Conservation (phyloP, 257 asterid genomes). For the Solanum sejunctum region DNA sequence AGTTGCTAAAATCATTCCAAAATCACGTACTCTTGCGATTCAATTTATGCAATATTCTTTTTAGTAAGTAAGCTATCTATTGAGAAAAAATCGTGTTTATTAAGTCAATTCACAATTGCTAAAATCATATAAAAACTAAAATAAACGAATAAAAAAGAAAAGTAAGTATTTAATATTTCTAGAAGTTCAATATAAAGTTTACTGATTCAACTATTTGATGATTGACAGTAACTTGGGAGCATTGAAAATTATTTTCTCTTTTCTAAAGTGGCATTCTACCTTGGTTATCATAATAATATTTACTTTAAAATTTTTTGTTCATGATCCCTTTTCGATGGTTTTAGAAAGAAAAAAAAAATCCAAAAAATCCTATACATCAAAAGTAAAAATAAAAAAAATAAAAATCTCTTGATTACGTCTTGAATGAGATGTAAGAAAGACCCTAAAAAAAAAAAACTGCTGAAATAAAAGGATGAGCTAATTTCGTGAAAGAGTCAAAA, state of each 20-base stretch:
- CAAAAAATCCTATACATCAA: not conserved
- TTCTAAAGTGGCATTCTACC: not conserved
- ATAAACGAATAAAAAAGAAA: not conserved
- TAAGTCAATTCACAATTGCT: no score
- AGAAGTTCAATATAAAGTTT: not conserved
- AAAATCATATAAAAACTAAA: not conserved
- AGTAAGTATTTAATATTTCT: not conserved
- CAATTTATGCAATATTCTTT: not conserved
- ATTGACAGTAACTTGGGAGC: not conserved
- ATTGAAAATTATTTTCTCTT: not conserved
- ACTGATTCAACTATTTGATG: not conserved
- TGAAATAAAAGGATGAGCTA: not conserved
- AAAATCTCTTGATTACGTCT: not conserved
- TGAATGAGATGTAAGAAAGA: not conserved
- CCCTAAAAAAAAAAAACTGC: not conserved
- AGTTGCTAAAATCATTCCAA: not conserved
- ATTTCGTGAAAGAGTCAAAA: no score
- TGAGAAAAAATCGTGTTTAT: not conserved
- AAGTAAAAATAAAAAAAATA: not conserved
- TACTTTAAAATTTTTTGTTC: not conserved
- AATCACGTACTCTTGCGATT: accelerated
- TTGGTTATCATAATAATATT: not conserved
- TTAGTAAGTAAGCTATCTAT: not conserved
- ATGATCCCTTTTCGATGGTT: not conserved
- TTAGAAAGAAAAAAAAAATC: not conserved